phyloP scores from a whole-genome alignment of 192 early-diverging fungal genomes.

The Pecoramyces ruminantium region DNA sequence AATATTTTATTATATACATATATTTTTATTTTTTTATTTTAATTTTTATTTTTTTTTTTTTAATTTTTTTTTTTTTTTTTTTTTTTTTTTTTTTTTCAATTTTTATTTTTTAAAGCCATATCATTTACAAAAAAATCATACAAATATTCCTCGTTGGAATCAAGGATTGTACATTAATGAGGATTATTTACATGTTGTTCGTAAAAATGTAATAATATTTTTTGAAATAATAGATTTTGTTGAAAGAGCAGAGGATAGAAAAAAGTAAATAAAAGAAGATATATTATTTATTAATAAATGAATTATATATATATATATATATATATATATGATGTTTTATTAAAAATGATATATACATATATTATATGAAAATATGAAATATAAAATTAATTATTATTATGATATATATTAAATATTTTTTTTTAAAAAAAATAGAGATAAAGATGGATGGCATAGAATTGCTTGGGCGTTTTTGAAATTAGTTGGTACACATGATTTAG shows the following conservation, averaged over 20 bases:
- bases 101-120: too few species aligned
- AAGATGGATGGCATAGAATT: constrained; percentile 23
- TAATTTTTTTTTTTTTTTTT: too few species aligned
- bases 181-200: constrained; percentile 15
- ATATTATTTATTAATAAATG: too few species aligned
- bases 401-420: too few species aligned
- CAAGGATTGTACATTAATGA: constrained; percentile 21
- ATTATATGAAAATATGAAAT: too few species aligned
- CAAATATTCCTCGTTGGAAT: constrained; percentile 21
- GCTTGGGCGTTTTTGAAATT: constrained; percentile 31
- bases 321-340: too few species aligned
- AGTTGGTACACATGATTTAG: constrained; percentile 3
- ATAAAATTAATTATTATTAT: too few species aligned
- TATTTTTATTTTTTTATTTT: background rate
- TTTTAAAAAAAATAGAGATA: background rate
- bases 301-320: too few species aligned
- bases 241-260: constrained; percentile 2
- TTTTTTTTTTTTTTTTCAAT: too few species aligned
- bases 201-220: constrained; percentile 8
- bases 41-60: too few species aligned
- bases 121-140: constrained; percentile 14
- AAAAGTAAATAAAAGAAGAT: too few species aligned
- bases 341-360: too few species aligned
- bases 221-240: constrained; percentile 31
- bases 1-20: background rate